A percentile compares a stretch with the other conserved stretches of the same genome.
These are phyloP conservation scores for Pythium apleroticum DNA, from an alignment of 352 stramenopile species.

Conservation along the genomic window DNA sequence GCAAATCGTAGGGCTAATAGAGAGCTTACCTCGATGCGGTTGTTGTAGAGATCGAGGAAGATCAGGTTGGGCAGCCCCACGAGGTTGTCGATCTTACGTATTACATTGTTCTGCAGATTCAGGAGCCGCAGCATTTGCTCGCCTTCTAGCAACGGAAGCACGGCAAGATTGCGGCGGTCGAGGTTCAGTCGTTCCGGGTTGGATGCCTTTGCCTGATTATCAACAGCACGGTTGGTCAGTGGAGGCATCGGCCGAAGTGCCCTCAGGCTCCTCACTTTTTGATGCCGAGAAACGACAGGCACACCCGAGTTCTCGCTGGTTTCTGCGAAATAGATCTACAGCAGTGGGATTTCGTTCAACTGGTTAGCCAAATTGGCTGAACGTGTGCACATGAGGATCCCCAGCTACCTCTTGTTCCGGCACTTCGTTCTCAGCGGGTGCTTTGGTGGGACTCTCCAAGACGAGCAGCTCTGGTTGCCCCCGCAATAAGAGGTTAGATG, in stretches of 20 bases:
- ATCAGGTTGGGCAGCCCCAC: conserved; percentile 87
- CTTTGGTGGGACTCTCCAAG: conserved; percentile 17
- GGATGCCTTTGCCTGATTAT: conserved; percentile 47
- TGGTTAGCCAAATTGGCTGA: not conserved
- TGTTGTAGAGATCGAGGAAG: conserved; percentile 94
- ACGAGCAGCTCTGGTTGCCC: conserved; percentile 29
- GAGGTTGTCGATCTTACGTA: conserved; percentile 84
- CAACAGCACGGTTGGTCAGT: not conserved
- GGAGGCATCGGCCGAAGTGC: not conserved
- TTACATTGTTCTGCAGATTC: conserved; percentile 92
- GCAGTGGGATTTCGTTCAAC: not conserved
- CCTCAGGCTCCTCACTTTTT: conserved; percentile 42
- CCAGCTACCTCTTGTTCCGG: conserved; percentile 4
- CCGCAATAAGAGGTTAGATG: not conserved
- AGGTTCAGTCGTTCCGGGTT: conserved; percentile 90
- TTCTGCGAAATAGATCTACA: conserved; percentile 74
- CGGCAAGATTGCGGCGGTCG: conserved; percentile 76
- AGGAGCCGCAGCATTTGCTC: conserved; percentile 88
- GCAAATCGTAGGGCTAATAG: too few relatives aligned
- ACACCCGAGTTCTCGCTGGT: conserved; percentile 65
- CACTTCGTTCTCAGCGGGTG: conserved; percentile 14
- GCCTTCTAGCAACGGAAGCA: conserved; percentile 86
- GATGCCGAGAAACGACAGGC: conserved; percentile 69
- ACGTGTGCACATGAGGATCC: not conserved
- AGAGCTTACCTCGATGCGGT: conserved; percentile 74